Base-by-base conservation (phyloP, 768 basidiomycete species). In the Leccinum subtestaceum region DNA sequence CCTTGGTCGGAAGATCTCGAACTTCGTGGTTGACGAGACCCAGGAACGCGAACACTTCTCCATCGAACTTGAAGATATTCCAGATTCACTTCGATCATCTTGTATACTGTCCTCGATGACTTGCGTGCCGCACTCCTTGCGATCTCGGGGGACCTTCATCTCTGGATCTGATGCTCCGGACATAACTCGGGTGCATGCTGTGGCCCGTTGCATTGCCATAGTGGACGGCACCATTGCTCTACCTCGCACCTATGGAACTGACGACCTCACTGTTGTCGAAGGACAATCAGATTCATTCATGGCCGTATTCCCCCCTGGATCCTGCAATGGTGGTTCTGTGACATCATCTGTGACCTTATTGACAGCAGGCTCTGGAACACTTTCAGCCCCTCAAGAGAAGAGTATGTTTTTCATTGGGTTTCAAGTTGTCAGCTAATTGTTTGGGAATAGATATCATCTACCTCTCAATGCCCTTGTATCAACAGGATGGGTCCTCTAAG, bases 301-400 rank as follows among this genome's bases (percentile, higher is more conserved):
- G 13, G 68, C 94, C 5, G 79, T 93, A 5, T 92, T 93, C 62
- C 89, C 93, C 0, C 93, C 93, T 1, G 76, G 75, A 1, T 81
- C 84, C 0, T 66, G 90, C 8, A 55, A 70, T 2, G 70, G 60
- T 43, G 82, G 78, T 27, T 85, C 85, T 21, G 75, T 78, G 2
- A 71, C 72, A 5, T 75, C 75, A 2, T 75, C 85, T 4, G 87
- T 83, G 3, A 86, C 85, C 50, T 84, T 80, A 1, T 72, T 95
- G 34, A 75, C 89, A 21, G 83, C 85, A 1, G 93, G 93, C 2
- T 84, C 87, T 66, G 86, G 84, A 9, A 87, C 87, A 13, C 76
- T 92, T 76, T 86, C 88, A 5, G 80, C 89, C 21, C 93, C 93
- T 0, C 75, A 78, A 52, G 89, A 84, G 2, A 87, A 86, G 79